A percentile compares a stretch with the other conserved stretches of the same genome.
Conservation (phyloP, 208 protist species). For the Leptomonas seymouri region DNA sequence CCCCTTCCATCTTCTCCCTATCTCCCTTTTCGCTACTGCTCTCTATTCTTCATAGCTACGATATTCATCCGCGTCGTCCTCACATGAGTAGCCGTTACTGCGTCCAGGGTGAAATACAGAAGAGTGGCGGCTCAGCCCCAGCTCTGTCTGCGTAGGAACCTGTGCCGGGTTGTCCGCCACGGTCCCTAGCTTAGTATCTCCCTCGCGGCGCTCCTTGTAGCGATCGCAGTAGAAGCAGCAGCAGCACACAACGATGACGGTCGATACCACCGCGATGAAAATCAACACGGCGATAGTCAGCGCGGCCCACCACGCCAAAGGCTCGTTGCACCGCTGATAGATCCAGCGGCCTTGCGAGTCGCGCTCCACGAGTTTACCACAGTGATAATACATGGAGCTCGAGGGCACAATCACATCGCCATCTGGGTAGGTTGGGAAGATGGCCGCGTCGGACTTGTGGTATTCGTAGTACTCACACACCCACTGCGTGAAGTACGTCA, state of each 20-base stretch:
- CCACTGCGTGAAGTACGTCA: constrained; percentile 50
- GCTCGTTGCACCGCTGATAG: constrained; percentile 42
- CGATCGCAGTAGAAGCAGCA: constrained; percentile 41
- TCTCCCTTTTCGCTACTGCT: background rate
- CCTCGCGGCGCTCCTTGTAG: constrained; percentile 34
- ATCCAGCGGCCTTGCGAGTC: constrained; percentile 46
- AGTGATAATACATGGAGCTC: constrained; percentile 31
- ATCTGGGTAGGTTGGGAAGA: constrained; percentile 60
- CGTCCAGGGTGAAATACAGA: constrained; percentile 5
- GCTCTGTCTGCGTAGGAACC: constrained; percentile 61
- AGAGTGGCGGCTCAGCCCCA: constrained; percentile 42
- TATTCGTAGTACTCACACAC: constrained; percentile 72
- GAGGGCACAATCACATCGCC: constrained; percentile 41
- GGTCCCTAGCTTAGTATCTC: constrained; percentile 34
- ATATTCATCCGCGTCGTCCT: constrained; percentile 19
- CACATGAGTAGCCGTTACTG: constrained; percentile 2
- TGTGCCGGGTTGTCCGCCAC: constrained; percentile 46
- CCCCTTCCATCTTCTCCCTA: too few species aligned
- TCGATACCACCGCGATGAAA: constrained; percentile 35
- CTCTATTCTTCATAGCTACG: constrained; percentile 14
- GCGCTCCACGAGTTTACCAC: constrained; percentile 33
- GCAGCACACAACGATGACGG: constrained; percentile 54
- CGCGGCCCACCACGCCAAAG: constrained; percentile 58
- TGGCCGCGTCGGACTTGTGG: constrained; percentile 38
- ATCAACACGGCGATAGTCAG: constrained; percentile 46